A percentile compares a stretch with the other conserved stretches of the same genome.
phyloP scores from a whole-genome alignment of 176 grass and related monocot genomes.

The Ensete glaucum region DNA sequence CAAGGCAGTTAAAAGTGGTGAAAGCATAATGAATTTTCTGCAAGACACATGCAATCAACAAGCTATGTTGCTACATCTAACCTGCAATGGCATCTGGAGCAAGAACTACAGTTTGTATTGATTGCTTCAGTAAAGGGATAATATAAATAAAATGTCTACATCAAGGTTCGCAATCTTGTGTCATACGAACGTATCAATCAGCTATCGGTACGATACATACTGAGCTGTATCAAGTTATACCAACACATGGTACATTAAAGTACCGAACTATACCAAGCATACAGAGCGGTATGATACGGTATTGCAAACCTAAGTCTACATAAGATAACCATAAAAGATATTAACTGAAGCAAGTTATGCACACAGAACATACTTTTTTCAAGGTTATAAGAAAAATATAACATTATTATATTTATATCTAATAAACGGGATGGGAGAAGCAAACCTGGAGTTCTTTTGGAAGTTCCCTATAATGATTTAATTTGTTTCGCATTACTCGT shows the following conservation, averaged over 20 bases:
- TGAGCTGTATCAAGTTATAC: no score
- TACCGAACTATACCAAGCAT: no score
- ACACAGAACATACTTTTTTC: not conserved
- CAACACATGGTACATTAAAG: no score
- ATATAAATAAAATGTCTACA: not conserved
- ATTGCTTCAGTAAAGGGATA: not conserved
- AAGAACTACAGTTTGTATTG: not conserved
- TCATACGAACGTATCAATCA: no score
- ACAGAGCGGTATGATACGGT: no score
- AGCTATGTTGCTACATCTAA: no score
- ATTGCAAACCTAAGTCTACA: not conserved
- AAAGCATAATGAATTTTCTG: no score
- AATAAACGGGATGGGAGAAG: not conserved
- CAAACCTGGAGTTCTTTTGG: conserved; percentile 72
- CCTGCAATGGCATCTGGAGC: not conserved
- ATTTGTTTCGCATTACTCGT: conserved; percentile 90
- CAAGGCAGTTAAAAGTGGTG: no score
- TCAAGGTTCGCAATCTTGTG: no score
- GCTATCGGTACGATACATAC: no score
- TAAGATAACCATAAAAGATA: not conserved
- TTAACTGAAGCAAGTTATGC: not conserved
- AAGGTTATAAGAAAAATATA: conserved; percentile 1
- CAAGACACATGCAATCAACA: no score
- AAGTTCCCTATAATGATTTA: conserved; percentile 91
- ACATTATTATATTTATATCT: not conserved